Evolutionary conservation across 345 rosid genomes (phyloP).

Genomic region (Eutrema japonicum): DNA sequence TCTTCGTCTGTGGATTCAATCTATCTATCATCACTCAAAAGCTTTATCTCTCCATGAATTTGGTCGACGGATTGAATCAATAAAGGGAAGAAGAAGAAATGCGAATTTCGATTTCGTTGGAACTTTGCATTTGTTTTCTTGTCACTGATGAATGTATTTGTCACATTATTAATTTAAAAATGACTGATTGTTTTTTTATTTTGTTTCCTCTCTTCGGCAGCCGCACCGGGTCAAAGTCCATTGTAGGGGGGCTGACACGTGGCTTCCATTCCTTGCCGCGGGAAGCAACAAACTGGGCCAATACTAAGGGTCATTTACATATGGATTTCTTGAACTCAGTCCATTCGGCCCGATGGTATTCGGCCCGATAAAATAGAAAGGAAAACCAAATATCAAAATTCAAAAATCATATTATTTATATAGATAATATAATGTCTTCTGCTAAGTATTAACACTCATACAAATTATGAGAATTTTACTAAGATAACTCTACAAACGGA

Average conservation of each 20-base stretch:
- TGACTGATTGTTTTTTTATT: not conserved
- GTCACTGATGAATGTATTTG: not conserved
- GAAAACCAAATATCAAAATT: not conserved
- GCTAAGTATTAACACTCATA: too few species aligned
- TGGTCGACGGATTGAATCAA: not conserved
- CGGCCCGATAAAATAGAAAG: not conserved
- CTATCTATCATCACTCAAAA: conserved; percentile 44
- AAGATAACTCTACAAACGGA: too few species aligned
- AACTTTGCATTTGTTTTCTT: conserved; percentile 37
- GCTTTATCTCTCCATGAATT: conserved; percentile 9
- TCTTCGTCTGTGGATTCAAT: conserved; percentile 15
- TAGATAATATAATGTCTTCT: too few species aligned
- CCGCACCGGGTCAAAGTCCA: conserved; percentile 36
- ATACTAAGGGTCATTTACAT: not conserved
- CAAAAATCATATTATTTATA: not conserved
- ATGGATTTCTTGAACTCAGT: not conserved
- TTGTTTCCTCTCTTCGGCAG: not conserved
- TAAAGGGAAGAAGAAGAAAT: not conserved
- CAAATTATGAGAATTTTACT: too few species aligned
- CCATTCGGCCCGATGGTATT: not conserved
- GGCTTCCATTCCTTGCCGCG: not conserved
- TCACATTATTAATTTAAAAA: not conserved
- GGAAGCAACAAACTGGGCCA: not conserved
- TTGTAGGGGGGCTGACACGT: conserved; percentile 20
- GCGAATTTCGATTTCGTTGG: conserved; percentile 33